These are phyloP conservation scores for Kwoniella pini DNA, from an alignment of 768 basidiomycete species.

Conservation along the genomic window DNA sequence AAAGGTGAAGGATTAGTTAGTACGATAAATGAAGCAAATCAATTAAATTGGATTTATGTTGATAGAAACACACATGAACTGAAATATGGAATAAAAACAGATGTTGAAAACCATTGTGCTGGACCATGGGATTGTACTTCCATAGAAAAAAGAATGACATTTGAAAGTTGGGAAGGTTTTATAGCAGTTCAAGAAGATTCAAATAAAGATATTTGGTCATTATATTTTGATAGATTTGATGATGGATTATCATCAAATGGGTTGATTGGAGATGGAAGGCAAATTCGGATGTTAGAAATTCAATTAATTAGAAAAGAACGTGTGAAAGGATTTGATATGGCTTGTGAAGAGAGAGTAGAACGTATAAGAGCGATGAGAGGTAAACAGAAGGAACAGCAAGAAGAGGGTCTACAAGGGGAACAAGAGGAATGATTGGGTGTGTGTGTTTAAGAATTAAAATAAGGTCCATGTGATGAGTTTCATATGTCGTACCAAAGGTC, in stretches of 20 bases:
- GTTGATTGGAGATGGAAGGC: constrained; percentile 15
- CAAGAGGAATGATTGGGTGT: neutral
- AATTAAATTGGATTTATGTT: constrained; percentile 19
- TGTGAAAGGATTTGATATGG: constrained; percentile 9
- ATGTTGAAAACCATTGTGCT: constrained; percentile 2
- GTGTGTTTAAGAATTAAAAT: too few species aligned
- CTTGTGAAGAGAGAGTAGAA: constrained; percentile 9
- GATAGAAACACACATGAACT: constrained; percentile 13
- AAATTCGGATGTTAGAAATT: constrained; percentile 14
- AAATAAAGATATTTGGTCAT: constrained; percentile 16
- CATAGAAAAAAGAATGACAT: constrained; percentile 12
- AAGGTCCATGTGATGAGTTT: too few species aligned
- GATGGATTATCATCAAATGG: constrained; percentile 14
- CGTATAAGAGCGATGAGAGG: constrained; percentile 9
- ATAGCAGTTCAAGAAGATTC: constrained; percentile 14
- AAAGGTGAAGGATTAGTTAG: constrained; percentile 23
- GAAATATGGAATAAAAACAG: constrained; percentile 11
- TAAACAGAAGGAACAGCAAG: constrained; percentile 14
- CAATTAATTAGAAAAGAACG: constrained; percentile 12
- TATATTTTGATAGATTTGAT: constrained; percentile 20
- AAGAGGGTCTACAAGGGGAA: neutral
- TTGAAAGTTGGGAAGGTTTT: constrained; percentile 25
- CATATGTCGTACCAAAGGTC: too few species aligned
- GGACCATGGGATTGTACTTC: constrained; percentile 22
- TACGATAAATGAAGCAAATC: constrained; percentile 16